Evolutionary conservation across 148 eudicot genomes (phyloP).

Genomic region (Diospyros lotus): DNA sequence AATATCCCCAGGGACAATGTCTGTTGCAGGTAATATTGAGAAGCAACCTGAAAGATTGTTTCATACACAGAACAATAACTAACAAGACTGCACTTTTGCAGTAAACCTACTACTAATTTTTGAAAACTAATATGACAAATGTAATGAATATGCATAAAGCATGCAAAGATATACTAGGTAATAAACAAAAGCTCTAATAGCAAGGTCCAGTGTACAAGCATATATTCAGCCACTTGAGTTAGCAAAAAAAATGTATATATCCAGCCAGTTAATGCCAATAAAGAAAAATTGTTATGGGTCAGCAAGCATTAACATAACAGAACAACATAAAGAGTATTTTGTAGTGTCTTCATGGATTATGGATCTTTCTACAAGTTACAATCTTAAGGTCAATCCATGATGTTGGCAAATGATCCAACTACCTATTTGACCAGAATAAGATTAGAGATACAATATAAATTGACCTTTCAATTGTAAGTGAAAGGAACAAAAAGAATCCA

Average conservation of each 20-base stretch:
- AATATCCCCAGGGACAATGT: conserved; percentile 95
- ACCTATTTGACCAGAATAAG: not conserved
- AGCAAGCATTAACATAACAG: not conserved
- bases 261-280: not conserved
- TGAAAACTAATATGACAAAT: not conserved
- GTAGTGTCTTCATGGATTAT: not conserved
- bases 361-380: not conserved
- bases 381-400: not conserved
- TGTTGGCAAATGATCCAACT: not conserved
- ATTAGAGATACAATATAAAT: not conserved
- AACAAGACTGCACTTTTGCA: not conserved
- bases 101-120: not conserved
- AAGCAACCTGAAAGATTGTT: conserved; percentile 63
- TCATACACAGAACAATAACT: conserved; percentile 8
- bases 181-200: not conserved
- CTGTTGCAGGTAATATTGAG: conserved; percentile 89
- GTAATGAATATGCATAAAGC: not conserved
- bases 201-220: not conserved
- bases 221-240: not conserved
- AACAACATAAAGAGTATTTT: not conserved
- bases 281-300: not conserved
- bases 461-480: not conserved
- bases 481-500: not conserved
- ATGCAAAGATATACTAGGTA: not conserved
- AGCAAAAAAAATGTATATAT: not conserved